phyloP scores from a whole-genome alignment of 495 filamentous ascomycete species.

The Alectoria sarmentosa region DNA sequence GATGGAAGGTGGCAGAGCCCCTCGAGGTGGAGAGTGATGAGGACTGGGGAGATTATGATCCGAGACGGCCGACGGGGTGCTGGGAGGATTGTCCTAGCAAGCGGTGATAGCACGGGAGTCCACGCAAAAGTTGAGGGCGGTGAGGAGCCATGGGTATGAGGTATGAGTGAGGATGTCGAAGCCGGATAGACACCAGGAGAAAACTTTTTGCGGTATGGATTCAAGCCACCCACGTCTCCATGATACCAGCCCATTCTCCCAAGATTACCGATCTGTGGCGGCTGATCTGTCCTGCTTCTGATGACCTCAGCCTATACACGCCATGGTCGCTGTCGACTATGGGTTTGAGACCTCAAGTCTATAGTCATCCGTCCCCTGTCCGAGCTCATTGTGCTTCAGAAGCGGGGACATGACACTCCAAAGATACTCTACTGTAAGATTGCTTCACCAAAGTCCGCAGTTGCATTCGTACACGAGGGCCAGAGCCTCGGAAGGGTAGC shows the following conservation, averaged over 20 bases:
- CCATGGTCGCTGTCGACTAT: background rate
- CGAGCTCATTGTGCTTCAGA: background rate
- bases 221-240: background rate
- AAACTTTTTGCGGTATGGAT: background rate
- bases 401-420: background rate
- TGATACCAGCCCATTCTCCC: background rate
- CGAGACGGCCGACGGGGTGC: constrained; percentile 46
- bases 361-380: background rate
- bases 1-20: constrained; percentile 38
- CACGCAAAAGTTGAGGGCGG: background rate
- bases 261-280: background rate
- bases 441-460: background rate
- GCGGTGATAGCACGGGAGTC: background rate
- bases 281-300: background rate
- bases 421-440: background rate
- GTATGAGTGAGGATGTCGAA: background rate
- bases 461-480: too few relatives aligned
- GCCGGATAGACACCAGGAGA: background rate
- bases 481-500: background rate
- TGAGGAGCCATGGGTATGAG: background rate
- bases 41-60: constrained; percentile 43
- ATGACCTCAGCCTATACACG: background rate
- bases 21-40: constrained; percentile 30
- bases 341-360: background rate
- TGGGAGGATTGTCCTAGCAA: constrained; percentile 34